Base-by-base conservation (phyloP, 345 rosid species). In the Xanthoceras sorbifolium region DNA sequence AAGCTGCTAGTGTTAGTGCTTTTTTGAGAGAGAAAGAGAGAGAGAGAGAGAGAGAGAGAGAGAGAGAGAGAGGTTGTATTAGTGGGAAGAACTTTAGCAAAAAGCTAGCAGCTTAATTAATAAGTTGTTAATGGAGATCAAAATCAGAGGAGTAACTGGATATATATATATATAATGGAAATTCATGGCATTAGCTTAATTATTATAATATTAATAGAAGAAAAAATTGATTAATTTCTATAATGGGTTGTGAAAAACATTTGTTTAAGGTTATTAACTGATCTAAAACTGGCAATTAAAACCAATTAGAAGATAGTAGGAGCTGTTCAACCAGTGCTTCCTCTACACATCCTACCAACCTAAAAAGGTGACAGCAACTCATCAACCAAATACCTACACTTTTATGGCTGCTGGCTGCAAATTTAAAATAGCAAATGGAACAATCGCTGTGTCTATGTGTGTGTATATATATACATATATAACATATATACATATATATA, bases 271-370 rank as follows among this genome's bases (percentile, higher is more conserved):
- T n/a, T 20, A 20, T 5, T n/a, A 55, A 55, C 26, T 23, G 20
- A 11, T 67, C 28, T 1, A 40, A 36, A 66, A 22, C 70, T 20
- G 6, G 46, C 14, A 28, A 40, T 10, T 64, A 14, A n/a, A 63
- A 2, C 69, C 48, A 65, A 65, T 65, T 34, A 65, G 44, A 36
- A 34, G 66, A 29, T 20, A 25, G 18, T 34, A 63, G 20, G 7
- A 29, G 22, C 66, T 6, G n/a, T 64, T 34, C 69, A 65, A 22
- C 69, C 69, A 65, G 5, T 65, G 25, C 25, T 65, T 65, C 48
- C 3, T 65, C 25, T 9, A 65, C 69, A 65, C 69, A 36, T 64
- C 44, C 6, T 65, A 29, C 36, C 66, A 15, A 63, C 66, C 66
- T 29, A 63, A 65, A 32, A 14, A 62, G 20, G 15, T 62, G 66